These are phyloP conservation scores for Globisporangium radiosum DNA, from an alignment of 352 stramenopile genomes.

Conservation along the genomic window DNA sequence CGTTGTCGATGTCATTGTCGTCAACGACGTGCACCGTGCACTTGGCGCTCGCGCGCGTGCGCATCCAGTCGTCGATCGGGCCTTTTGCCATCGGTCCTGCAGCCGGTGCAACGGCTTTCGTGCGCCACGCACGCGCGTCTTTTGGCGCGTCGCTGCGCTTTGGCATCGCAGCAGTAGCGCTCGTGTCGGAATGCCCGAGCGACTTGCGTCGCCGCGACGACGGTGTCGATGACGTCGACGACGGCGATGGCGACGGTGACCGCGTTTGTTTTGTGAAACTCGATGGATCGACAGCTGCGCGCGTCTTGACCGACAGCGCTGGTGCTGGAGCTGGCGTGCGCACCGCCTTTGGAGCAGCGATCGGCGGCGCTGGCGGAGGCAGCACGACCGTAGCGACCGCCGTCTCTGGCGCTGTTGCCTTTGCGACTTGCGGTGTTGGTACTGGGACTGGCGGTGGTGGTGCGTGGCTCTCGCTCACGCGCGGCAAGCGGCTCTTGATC, in stretches of 20 bases:
- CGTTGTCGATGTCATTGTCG: not conserved
- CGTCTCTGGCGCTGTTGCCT: not conserved
- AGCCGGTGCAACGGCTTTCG: slow-evolving; percentile 28
- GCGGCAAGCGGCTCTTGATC: slow-evolving; percentile 53
- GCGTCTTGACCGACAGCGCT: not conserved
- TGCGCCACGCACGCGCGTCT: slow-evolving; percentile 34
- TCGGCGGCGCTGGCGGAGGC: slow-evolving; percentile 21
- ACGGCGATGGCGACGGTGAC: too few relatives aligned
- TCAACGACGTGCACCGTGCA: slow-evolving; percentile 28
- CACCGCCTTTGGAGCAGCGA: slow-evolving; percentile 6
- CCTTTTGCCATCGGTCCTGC: slow-evolving; percentile 48
- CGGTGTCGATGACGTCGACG: too few relatives aligned
- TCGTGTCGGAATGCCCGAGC: not conserved
- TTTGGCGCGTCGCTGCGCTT: slow-evolving; percentile 15
- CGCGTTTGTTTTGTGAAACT: not conserved
- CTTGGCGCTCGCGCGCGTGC: slow-evolving; percentile 48
- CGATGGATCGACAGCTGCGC: not conserved
- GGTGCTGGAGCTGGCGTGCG: not conserved
- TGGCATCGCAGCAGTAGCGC: not conserved
- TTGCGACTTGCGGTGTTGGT: too few relatives aligned
- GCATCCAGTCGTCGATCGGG: slow-evolving; percentile 72
- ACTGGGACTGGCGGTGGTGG: slow-evolving; percentile 13
- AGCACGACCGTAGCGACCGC: slow-evolving; percentile 5
- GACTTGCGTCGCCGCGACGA: not conserved
- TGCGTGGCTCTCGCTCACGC: slow-evolving; percentile 22